These are phyloP conservation scores for Eucalyptus curtisii DNA, from an alignment of 345 rosid genomes.

Conservation along the genomic window DNA sequence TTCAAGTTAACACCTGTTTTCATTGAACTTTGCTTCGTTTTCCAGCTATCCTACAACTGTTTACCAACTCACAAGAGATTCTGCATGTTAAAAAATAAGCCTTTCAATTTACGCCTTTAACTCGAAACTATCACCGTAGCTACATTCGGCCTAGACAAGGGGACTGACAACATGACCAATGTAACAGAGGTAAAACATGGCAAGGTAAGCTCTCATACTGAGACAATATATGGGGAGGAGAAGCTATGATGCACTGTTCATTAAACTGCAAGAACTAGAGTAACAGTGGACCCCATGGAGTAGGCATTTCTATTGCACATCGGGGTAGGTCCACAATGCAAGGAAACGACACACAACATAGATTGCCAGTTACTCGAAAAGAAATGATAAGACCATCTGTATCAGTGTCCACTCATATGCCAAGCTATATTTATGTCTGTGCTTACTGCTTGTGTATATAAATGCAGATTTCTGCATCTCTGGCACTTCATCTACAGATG, in stretches of 20 bases:
- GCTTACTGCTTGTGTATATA: background rate
- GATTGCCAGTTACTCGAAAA: background rate
- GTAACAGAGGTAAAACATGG: background rate
- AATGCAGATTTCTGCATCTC: background rate
- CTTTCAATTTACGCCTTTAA: background rate
- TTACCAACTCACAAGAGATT: background rate
- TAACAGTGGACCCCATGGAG: background rate
- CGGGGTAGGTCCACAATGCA: background rate
- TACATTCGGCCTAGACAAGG: background rate
- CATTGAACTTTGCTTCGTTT: background rate
- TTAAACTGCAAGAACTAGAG: background rate
- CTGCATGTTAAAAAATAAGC: background rate
- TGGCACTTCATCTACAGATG: background rate
- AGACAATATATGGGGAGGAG: background rate
- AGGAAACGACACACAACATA: background rate
- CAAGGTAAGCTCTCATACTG: background rate
- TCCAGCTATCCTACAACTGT: background rate
- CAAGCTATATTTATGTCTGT: background rate
- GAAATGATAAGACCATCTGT: background rate
- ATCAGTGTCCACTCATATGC: background rate
- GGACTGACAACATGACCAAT: background rate
- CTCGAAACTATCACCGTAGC: background rate
- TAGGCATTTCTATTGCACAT: background rate
- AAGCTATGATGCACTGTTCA: background rate
- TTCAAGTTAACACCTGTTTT: background rate